phyloP scores from a whole-genome alignment of 78 protist genomes.

The Monosiga brevicollis region DNA sequence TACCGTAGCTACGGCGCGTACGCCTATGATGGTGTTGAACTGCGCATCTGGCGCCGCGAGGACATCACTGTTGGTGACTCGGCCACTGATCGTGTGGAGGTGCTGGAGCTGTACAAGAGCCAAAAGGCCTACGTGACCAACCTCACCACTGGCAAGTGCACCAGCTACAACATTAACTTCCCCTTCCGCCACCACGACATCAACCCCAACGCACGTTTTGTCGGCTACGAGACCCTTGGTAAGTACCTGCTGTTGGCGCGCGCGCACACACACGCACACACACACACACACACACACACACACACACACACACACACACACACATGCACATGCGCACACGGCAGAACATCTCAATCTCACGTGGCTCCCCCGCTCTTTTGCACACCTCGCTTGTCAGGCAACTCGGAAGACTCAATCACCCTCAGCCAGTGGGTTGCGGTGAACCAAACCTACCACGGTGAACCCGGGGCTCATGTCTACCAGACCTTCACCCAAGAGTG shows the following conservation, averaged over 20 bases:
- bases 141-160: not conserved
- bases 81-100: not conserved
- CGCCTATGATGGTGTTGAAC: too few species aligned
- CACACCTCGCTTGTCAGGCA: too few species aligned
- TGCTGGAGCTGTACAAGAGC: not conserved
- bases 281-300: not conserved
- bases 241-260: too few species aligned
- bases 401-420: not conserved
- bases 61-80: too few species aligned
- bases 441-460: not conserved
- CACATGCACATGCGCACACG: not conserved
- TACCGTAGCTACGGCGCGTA: too few species aligned
- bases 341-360: too few species aligned
- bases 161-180: not conserved
- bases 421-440: not conserved
- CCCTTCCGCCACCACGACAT: not conserved
- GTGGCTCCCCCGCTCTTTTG: too few species aligned
- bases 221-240: not conserved
- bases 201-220: too few species aligned
- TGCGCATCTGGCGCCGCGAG: too few species aligned
- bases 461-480: not conserved
- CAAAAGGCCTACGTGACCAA: not conserved
- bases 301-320: not conserved
- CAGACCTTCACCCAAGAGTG: not conserved
- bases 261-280: not conserved